Conservation (phyloP, 768 basidiomycete species). For the Tulasnella sp. region DNA sequence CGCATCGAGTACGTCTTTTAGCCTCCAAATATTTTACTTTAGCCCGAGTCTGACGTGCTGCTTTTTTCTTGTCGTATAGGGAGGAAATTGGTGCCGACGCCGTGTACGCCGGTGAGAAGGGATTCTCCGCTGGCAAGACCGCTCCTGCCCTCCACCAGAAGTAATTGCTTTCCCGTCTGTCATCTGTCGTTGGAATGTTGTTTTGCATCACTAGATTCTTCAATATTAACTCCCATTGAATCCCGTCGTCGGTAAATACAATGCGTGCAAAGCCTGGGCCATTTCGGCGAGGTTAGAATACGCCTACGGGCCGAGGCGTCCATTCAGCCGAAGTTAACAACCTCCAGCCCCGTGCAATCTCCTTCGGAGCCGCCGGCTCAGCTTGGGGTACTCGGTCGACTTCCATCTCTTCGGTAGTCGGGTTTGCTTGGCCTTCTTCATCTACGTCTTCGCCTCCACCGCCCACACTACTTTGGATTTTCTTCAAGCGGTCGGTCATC, state of each 20-base stretch:
- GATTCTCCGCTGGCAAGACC: slow-evolving; percentile 68
- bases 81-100: slow-evolving; percentile 68
- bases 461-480: neutral
- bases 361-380: neutral
- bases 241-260: neutral
- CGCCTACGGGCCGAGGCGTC: neutral
- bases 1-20: slow-evolving; percentile 70
- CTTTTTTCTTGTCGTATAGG: slow-evolving; percentile 34
- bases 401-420: neutral
- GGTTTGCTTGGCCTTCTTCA: neutral
- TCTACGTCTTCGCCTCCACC: neutral
- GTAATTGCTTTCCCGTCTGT: slow-evolving; percentile 30
- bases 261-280: too few relatives aligned
- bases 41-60: neutral
- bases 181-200: neutral
- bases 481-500: neutral
- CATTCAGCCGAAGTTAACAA: neutral
- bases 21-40: neutral
- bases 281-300: neutral
- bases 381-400: neutral
- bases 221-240: neutral
- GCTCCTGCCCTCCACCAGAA: slow-evolving; percentile 66
- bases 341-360: neutral
- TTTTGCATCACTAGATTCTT: neutral
- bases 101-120: slow-evolving; percentile 68